Conservation (phyloP, 2,329 filamentous ascomycete genomes). For the Coniochaeta sp. region DNA sequence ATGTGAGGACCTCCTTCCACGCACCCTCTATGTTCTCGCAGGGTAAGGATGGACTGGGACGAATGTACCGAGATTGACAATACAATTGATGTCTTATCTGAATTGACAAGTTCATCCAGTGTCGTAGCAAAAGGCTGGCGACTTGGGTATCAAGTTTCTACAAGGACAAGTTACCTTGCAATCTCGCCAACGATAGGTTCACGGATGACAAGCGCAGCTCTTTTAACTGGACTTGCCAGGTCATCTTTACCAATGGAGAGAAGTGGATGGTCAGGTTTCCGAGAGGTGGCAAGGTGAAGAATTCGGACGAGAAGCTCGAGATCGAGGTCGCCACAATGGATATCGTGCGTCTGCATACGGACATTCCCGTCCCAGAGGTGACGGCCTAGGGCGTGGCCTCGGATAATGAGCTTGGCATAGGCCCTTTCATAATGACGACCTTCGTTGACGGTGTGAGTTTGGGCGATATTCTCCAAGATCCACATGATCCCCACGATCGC, state of each 20-base stretch:
- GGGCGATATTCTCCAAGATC: not conserved
- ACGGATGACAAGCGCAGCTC: too few relatives aligned
- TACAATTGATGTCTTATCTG: too few relatives aligned
- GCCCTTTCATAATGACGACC: not conserved
- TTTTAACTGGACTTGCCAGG: too few relatives aligned
- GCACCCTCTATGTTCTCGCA: too few relatives aligned
- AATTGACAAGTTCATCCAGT: too few relatives aligned
- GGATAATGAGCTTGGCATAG: not conserved
- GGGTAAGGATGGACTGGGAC: too few relatives aligned
- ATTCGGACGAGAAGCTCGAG: slow-evolving; percentile 1
- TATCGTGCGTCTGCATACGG: slow-evolving; percentile 4
- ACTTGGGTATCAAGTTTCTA: too few relatives aligned
- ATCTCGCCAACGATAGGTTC: too few relatives aligned
- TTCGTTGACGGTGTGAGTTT: not conserved
- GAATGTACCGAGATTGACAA: too few relatives aligned
- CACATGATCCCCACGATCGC: not conserved
- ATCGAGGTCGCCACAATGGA: slow-evolving; percentile 6
- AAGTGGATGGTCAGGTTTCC: not conserved
- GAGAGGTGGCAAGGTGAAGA: not conserved
- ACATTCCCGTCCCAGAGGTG: slow-evolving; percentile 6
- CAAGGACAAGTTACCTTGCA: too few relatives aligned
- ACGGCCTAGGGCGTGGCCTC: not conserved
- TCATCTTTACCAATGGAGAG: not conserved
- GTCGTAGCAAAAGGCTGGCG: too few relatives aligned
- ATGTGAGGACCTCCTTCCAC: too few relatives aligned